A percentile compares a stretch with the other conserved stretches of the same genome.
Conservation (phyloP, 2,329 filamentous ascomycete genomes). For the Fusarium sp. region DNA sequence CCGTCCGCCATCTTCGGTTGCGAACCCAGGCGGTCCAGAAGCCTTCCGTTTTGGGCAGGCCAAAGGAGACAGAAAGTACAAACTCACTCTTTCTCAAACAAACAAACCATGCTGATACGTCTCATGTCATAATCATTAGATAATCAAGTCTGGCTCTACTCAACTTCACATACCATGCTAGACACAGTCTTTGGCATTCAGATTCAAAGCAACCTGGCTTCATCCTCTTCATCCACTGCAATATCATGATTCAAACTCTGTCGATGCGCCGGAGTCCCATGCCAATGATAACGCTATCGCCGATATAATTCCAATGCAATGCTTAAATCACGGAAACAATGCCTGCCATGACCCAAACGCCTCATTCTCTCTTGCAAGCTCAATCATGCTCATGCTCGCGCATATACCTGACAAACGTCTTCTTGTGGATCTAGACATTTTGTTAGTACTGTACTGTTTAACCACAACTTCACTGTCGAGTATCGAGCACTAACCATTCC, state of each 20-base stretch:
- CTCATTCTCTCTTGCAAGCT: constrained; percentile 1
- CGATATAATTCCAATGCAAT: constrained; percentile 34
- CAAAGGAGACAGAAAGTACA: constrained; percentile 14
- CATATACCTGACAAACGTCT: constrained; percentile 94
- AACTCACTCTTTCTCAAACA: neutral
- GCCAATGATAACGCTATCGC: constrained; percentile 24
- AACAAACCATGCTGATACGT: neutral
- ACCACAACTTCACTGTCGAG: neutral
- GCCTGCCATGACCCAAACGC: constrained; percentile 12
- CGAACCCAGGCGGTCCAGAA: constrained; percentile 26
- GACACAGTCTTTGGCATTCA: constrained; percentile 4
- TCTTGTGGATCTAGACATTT: constrained; percentile 81
- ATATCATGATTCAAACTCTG: neutral
- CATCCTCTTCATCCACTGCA: neutral
- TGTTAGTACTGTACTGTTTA: constrained; percentile 25
- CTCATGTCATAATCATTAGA: neutral
- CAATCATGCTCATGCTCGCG: constrained; percentile 76
- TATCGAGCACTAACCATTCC: constrained; percentile 77
- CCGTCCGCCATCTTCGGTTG: constrained; percentile 25
- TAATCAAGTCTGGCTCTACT: neutral
- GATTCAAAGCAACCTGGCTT: neutral
- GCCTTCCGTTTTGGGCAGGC: constrained; percentile 37
- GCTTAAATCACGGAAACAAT: constrained; percentile 18
- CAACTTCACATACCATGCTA: neutral
- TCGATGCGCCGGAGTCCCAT: constrained; percentile 12